These are phyloP conservation scores for Exutisphaerella laricina DNA, from an alignment of 2,329 filamentous ascomycete species.

Conservation along the genomic window DNA sequence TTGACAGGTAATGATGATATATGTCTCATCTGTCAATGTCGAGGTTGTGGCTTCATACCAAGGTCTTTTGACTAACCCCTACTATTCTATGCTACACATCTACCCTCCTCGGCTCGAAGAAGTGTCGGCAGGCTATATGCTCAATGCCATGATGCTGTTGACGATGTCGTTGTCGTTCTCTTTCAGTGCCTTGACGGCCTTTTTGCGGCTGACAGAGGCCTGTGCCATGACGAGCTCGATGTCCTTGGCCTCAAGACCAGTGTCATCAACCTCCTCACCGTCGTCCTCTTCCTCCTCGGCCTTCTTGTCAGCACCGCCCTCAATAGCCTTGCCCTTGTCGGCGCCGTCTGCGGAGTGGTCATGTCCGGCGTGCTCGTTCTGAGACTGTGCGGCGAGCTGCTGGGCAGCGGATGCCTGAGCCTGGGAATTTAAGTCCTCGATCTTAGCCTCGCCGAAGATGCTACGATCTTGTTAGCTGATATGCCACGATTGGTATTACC, in stretches of 20 bases:
- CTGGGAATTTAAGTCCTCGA: conserved; percentile 98
- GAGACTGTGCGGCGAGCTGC: conserved; percentile 74
- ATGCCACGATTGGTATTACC: conserved; percentile 6
- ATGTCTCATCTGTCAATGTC: too few species aligned
- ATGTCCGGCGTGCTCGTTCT: conserved; percentile 60
- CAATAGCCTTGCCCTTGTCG: conserved; percentile 67
- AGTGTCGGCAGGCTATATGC: conserved; percentile 38
- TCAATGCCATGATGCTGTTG: conserved; percentile 98
- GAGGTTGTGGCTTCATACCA: neutral
- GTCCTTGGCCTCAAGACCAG: conserved; percentile 95
- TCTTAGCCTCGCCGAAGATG: conserved; percentile 99
- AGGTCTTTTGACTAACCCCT: neutral
- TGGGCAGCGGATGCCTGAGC: conserved; percentile 93
- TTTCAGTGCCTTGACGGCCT: conserved; percentile 96
- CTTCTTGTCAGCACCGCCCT: conserved; percentile 56
- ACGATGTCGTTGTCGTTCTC: conserved; percentile 99
- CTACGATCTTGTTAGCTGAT: conserved; percentile 43
- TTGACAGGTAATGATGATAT: too few species aligned
- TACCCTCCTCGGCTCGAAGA: too few species aligned
- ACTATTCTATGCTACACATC: too few species aligned
- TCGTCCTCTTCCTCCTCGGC: conserved; percentile 75
- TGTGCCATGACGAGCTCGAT: conserved; percentile 99
- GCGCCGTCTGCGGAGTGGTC: conserved; percentile 72
- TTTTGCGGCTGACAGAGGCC: conserved; percentile 89
- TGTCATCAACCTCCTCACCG: conserved; percentile 90